phyloP scores from a whole-genome alignment of 2,329 filamentous ascomycete genomes.

The Talaromyces islandicus region DNA sequence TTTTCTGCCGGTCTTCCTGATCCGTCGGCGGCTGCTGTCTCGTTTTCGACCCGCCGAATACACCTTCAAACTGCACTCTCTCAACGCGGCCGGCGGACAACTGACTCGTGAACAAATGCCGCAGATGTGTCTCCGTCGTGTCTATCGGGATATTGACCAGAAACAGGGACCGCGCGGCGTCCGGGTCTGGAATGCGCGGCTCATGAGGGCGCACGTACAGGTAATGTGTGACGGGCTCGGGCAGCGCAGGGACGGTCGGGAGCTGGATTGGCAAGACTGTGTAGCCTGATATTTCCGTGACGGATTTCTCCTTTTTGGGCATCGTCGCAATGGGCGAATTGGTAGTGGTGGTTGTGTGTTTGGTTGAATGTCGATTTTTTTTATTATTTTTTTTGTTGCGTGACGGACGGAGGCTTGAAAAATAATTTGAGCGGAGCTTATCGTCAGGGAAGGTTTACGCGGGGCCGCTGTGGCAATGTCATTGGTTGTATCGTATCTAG shows the following conservation, averaged over 20 bases:
- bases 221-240: conserved; percentile 64
- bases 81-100: conserved; percentile 76
- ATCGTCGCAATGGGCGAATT: conserved; percentile 20
- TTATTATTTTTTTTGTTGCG: background rate
- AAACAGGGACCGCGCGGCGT: conserved; percentile 77
- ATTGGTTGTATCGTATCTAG: background rate
- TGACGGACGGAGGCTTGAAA: background rate
- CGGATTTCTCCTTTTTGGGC: conserved; percentile 22
- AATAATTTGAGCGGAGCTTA: background rate
- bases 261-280: conserved; percentile 63
- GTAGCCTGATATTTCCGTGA: conserved; percentile 54
- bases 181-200: conserved; percentile 67
- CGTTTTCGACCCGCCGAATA: conserved; percentile 29
- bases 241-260: conserved; percentile 55
- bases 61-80: conserved; percentile 64
- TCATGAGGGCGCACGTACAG: conserved; percentile 80
- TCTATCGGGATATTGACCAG: conserved; percentile 85
- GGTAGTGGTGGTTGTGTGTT: background rate
- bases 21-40: background rate
- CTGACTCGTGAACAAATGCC: conserved; percentile 66
- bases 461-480: background rate
- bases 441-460: background rate
- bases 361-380: background rate
- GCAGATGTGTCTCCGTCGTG: conserved; percentile 70
- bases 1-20: conserved; percentile 13